phyloP scores from a whole-genome alignment of 441 rosid genomes.

The Populus tomentosa region DNA sequence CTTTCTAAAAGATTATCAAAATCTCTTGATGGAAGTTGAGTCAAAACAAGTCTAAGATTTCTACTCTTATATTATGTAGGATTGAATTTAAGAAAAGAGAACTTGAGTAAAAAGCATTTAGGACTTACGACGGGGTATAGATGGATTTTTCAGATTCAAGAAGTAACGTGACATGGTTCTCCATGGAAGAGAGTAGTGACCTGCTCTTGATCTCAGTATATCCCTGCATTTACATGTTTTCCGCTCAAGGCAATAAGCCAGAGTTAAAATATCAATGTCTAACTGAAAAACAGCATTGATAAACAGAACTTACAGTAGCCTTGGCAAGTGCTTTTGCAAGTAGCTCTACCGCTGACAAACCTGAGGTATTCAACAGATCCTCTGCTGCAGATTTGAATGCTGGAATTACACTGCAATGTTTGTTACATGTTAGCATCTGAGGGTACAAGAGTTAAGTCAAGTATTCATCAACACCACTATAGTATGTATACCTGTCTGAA shows the following conservation, averaged over 20 bases:
- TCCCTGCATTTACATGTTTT: conserved; percentile 45
- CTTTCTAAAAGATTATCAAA: background rate
- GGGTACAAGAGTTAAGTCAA: background rate
- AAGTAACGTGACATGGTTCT: conserved; percentile 69
- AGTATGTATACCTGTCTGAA: conserved; percentile 63
- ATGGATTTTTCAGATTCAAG: conserved; percentile 72
- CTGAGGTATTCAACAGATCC: conserved; percentile 61
- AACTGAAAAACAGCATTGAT: background rate
- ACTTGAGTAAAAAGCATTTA: background rate
- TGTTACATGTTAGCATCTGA: conserved; percentile 8
- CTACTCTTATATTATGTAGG: background rate
- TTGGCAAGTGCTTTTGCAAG: conserved; percentile 94
- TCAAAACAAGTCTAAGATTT: background rate
- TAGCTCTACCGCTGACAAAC: conserved; percentile 71
- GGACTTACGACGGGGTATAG: conserved; percentile 65
- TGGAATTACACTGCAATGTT: conserved; percentile 73
- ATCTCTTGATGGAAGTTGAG: background rate
- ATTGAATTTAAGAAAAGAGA: background rate
- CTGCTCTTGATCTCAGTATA: conserved; percentile 83
- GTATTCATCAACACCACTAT: background rate
- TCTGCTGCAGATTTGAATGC: conserved; percentile 76
- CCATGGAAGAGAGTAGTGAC: conserved; percentile 82
- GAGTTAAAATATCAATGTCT: background rate
- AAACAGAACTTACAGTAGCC: conserved; percentile 54
- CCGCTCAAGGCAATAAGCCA: background rate